Percentiles rank a stretch among this genome's conserved stretches.
Conservation (phyloP, 495 filamentous ascomycete species). For the Aspergillus ellipticus region DNA sequence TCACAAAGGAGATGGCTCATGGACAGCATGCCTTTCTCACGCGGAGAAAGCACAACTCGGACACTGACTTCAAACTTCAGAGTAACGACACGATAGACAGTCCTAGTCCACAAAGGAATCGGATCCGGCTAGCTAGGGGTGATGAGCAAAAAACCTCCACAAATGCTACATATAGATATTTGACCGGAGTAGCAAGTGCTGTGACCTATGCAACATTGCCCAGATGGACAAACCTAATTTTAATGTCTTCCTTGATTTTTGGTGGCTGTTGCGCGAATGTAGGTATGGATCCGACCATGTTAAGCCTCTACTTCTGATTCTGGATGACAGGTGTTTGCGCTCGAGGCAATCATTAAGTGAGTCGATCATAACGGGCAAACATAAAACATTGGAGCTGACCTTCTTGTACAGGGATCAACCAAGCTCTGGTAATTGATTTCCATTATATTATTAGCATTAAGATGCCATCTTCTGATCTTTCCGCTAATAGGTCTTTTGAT, state of each 20-base stretch:
- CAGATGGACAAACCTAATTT: conserved; percentile 60
- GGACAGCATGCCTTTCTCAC: not conserved
- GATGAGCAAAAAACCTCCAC: not conserved
- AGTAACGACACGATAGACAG: not conserved
- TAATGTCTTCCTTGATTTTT: conserved; percentile 87
- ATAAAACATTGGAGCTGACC: conserved; percentile 45
- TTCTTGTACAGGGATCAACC: conserved; percentile 30
- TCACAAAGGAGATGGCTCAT: not conserved
- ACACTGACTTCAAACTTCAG: not conserved
- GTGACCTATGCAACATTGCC: conserved; percentile 54
- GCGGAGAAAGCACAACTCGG: not conserved
- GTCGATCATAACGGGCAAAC: conserved; percentile 14
- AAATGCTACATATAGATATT: conserved; percentile 23
- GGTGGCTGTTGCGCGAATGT: conserved; percentile 98
- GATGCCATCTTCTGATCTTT: conserved; percentile 4
- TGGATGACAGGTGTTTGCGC: conserved; percentile 70
- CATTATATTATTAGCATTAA: not conserved
- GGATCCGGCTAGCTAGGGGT: not conserved
- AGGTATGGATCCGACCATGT: conserved; percentile 23
- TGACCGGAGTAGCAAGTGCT: conserved; percentile 29
- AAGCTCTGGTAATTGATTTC: conserved; percentile 29
- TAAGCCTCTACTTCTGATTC: conserved; percentile 21
- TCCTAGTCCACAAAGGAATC: not conserved
- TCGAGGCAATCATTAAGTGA: conserved; percentile 95
- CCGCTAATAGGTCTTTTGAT: conserved; percentile 68